Evolutionary conservation across 208 protist species (phyloP), one percentile per base, ranked within the genome.

Genomic region (Trypanosoma rangeli): DNA sequence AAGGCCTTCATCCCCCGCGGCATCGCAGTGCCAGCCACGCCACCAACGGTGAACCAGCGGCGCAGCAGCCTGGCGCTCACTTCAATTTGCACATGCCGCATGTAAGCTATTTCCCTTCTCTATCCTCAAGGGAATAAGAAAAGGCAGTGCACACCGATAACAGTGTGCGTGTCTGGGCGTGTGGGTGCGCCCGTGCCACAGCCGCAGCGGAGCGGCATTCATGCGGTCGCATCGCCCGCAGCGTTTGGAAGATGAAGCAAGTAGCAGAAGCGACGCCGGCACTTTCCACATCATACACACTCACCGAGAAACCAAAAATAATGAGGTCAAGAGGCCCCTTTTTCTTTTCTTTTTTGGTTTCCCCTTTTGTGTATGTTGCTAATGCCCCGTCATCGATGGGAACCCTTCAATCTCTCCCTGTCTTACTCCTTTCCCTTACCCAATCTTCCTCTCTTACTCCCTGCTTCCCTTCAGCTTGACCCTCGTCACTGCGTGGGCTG

Each of bases 1-100:
- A 93, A 76, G 1, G 53, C 63, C 0, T 44, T 24, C 81, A 90
- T 88, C 16, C 83, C 83, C 24, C 82, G 78, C 24, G 87, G 87
- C 13, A 80, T 76, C 48, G 64, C 73, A 26, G 29, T 57, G 70
- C 79, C 87, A 24, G 79, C 60, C 55, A 84, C 73, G 13, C 79
- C 80, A 29, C 78, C 79, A 44, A 73, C 62, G 33, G 75, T 76
- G 22, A 89, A 70, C 22, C 57, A 74, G 44, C 67, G 62, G 39
- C 31, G 24, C 39, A 71, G 42, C 22, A 62, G 12, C 49, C 3
- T 37, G 31, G 29, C 29, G 7, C 24, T 56, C n/a, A 10, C 29
- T 7, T 49, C 20, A 50, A 26, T 31, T 0, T 35, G 58, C 22
- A 64, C 58, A 0, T 37, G 31, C 58, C 58, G 39, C 62, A 67